Conservation (phyloP, 2,329 filamentous ascomycete genomes). For the Claviceps pazoutovae region DNA sequence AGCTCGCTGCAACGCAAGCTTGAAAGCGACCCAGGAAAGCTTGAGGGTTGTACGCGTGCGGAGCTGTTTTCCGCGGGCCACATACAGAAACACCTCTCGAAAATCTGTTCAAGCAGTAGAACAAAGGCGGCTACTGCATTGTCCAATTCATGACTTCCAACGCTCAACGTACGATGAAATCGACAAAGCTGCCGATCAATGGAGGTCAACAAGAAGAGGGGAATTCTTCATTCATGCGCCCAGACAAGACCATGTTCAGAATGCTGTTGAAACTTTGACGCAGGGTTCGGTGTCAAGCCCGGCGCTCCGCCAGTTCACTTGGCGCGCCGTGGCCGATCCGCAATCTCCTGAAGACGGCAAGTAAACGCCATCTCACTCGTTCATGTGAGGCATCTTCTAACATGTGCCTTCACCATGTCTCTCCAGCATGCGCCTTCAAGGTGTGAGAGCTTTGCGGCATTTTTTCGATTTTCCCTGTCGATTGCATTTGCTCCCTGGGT, state of each 20-base stretch:
- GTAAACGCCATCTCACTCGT: not conserved
- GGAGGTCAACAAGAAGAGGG: not conserved
- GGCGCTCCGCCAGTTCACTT: not conserved
- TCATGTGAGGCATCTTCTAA: not conserved
- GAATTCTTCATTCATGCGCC: not conserved
- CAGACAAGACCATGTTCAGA: not conserved
- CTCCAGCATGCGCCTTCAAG: not conserved
- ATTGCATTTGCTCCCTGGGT: not conserved
- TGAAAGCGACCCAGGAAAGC: not conserved
- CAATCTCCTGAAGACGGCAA: not conserved
- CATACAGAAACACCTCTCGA: not conserved
- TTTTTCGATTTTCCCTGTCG: not conserved
- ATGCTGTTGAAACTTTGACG: not conserved
- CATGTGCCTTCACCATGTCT: too few relatives aligned
- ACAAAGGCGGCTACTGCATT: conserved; percentile 1
- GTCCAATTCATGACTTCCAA: conserved; percentile 2
- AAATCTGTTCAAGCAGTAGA: not conserved
- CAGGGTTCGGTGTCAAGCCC: conserved; percentile 2
- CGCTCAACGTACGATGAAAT: not conserved
- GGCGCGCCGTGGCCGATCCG: not conserved
- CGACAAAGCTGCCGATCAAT: not conserved
- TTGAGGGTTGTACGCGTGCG: not conserved
- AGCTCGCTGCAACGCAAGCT: not conserved
- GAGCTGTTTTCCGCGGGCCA: not conserved
- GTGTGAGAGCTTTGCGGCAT: not conserved